phyloP scores from a whole-genome alignment of 2,329 filamentous ascomycete species.

The Seiridium unicorne region DNA sequence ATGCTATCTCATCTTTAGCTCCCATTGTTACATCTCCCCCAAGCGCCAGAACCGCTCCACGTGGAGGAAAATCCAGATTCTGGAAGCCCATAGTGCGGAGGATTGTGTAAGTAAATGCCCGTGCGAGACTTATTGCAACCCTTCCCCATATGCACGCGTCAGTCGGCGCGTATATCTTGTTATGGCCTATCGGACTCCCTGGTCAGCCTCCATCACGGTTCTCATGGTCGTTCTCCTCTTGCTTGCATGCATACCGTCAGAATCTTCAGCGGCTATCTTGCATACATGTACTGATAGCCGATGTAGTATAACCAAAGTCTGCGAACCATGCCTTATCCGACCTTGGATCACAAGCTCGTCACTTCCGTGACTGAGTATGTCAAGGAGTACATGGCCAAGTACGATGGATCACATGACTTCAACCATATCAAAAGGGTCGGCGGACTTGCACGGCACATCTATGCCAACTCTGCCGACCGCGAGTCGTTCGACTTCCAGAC shows the following conservation, averaged over 20 bases:
- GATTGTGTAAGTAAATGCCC: slow-evolving; percentile 4
- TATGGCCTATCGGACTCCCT: neutral
- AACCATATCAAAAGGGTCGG: slow-evolving; percentile 79
- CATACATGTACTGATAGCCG: slow-evolving; percentile 4
- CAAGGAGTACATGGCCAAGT: slow-evolving; percentile 69
- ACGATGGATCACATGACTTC: slow-evolving; percentile 88
- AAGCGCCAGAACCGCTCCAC: neutral
- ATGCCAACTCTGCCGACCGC: slow-evolving; percentile 35
- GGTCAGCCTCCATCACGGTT: neutral
- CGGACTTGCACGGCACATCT: slow-evolving; percentile 66
- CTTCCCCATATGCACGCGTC: slow-evolving; percentile 1
- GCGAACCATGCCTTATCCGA: neutral
- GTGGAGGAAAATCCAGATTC: neutral
- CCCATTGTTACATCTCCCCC: neutral
- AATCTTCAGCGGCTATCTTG: slow-evolving; percentile 8
- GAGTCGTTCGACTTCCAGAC: slow-evolving; percentile 45
- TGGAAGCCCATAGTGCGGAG: neutral
- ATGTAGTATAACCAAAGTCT: neutral
- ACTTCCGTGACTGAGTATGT: slow-evolving; percentile 61
- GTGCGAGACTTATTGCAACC: slow-evolving; percentile 1
- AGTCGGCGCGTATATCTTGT: slow-evolving; percentile 1
- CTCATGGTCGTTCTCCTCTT: neutral
- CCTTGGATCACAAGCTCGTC: slow-evolving; percentile 43
- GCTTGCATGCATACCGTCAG: neutral
- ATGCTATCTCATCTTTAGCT: too few species aligned